phyloP scores from a whole-genome alignment of 2,329 filamentous ascomycete species.

The Xylaria sp. region DNA sequence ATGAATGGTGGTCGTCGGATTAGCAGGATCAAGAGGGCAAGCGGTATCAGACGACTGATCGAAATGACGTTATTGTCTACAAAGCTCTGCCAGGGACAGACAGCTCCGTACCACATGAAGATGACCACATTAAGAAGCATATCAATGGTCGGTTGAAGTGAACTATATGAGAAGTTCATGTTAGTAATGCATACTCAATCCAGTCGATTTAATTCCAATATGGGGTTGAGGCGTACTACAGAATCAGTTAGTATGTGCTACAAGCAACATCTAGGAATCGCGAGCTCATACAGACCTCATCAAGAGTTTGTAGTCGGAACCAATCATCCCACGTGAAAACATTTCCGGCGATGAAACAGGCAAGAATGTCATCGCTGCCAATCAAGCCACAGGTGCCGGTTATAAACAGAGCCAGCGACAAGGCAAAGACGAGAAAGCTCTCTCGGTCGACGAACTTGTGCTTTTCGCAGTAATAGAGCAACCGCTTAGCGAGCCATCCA shows the following conservation, averaged over 20 bases:
- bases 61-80: slow-evolving; percentile 73
- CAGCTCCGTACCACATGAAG: slow-evolving; percentile 91
- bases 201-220: not conserved
- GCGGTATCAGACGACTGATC: slow-evolving; percentile 74
- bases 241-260: slow-evolving; percentile 26
- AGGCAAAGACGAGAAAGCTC: slow-evolving; percentile 87
- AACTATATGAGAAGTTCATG: slow-evolving; percentile 51
- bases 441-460: slow-evolving; percentile 85
- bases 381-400: slow-evolving; percentile 87
- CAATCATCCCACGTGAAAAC: slow-evolving; percentile 93
- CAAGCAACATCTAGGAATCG: not conserved
- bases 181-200: slow-evolving; percentile 30
- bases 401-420: slow-evolving; percentile 86
- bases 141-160: slow-evolving; percentile 91
- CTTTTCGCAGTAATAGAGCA: slow-evolving; percentile 86
- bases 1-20: slow-evolving; percentile 82
- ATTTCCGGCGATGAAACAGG: slow-evolving; percentile 93
- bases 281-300: slow-evolving; percentile 64
- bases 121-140: slow-evolving; percentile 91
- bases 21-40: slow-evolving; percentile 81
- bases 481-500: slow-evolving; percentile 82
- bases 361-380: slow-evolving; percentile 88
- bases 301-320: slow-evolving; percentile 88
- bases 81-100: slow-evolving; percentile 83
- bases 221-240: slow-evolving; percentile 39